Percentiles rank a stretch among this genome's conserved stretches.
Conservation (phyloP, 75 land plant genomes). For the Sequoia sempervirens region DNA sequence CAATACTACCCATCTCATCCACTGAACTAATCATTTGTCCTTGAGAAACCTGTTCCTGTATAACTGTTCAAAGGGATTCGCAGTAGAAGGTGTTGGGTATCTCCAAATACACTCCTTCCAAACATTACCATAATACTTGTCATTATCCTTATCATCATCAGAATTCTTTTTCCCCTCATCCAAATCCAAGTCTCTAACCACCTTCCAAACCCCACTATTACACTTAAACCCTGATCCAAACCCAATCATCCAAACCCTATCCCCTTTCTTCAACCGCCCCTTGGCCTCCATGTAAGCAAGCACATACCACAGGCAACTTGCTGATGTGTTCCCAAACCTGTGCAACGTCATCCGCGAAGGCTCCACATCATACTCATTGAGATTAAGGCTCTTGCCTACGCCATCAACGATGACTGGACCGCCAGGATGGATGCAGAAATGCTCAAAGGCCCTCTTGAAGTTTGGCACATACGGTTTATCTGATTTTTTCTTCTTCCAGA, state of each 20-base stretch:
- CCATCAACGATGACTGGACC: constrained; percentile 39
- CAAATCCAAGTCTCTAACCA: constrained; percentile 31
- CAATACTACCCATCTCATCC: not conserved
- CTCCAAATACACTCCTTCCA: constrained; percentile 45
- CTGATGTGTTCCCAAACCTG: constrained; percentile 58
- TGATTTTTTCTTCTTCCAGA: constrained; percentile 12
- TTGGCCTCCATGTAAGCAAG: constrained; percentile 53
- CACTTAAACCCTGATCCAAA: constrained; percentile 61
- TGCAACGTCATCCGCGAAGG: constrained; percentile 51
- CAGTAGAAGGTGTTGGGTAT: constrained; percentile 26
- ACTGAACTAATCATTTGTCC: not conserved
- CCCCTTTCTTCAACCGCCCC: constrained; percentile 41
- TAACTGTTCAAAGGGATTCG: constrained; percentile 32
- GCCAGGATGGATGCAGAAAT: constrained; percentile 56
- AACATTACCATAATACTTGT: constrained; percentile 17
- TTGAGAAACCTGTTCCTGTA: constrained; percentile 9
- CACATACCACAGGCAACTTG: constrained; percentile 56
- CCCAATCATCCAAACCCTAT: constrained; percentile 40
- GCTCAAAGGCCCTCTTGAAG: constrained; percentile 32
- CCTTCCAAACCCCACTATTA: constrained; percentile 47
- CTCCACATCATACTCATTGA: constrained; percentile 33
- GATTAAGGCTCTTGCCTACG: constrained; percentile 25
- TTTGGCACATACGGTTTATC: constrained; percentile 23
- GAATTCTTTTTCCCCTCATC: constrained; percentile 21
- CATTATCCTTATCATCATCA: constrained; percentile 14